A percentile compares a stretch with the other conserved stretches of the same genome.
These are phyloP conservation scores for Exophiala phaeomuriformis DNA, from an alignment of 2,329 filamentous ascomycete genomes.

Conservation along the genomic window DNA sequence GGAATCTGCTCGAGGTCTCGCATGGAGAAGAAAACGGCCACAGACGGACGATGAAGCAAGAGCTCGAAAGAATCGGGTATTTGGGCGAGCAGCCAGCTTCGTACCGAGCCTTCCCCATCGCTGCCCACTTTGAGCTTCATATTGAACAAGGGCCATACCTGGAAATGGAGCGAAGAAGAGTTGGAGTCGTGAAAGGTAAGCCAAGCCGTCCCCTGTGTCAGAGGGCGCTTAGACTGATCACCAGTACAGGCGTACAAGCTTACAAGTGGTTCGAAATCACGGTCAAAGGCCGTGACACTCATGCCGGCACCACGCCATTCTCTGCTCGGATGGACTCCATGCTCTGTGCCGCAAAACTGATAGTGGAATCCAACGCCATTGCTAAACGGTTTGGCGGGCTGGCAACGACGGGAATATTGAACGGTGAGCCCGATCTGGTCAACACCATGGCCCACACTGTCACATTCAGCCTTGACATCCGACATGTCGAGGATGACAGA, in stretches of 20 bases:
- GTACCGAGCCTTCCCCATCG: conserved; percentile 57
- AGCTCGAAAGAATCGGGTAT: conserved; percentile 66
- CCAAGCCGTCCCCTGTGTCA: too few species aligned
- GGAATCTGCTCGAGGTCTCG: conserved; percentile 55
- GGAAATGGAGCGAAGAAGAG: conserved; percentile 56
- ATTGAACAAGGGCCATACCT: conserved; percentile 79
- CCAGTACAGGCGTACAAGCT: conserved; percentile 53
- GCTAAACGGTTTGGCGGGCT: conserved; percentile 57
- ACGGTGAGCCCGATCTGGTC: conserved; percentile 57
- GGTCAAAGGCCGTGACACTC: conserved; percentile 60
- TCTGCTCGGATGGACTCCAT: conserved; percentile 61
- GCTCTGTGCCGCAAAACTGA: conserved; percentile 61
- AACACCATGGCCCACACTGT: conserved; percentile 47
- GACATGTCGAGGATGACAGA: conserved; percentile 21
- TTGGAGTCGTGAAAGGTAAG: conserved; percentile 58
- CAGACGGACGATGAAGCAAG: conserved; percentile 52
- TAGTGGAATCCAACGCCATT: conserved; percentile 58
- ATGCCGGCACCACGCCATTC: conserved; percentile 69
- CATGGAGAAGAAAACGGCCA: conserved; percentile 31
- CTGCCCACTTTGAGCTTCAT: conserved; percentile 75
- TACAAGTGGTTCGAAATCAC: conserved; percentile 68
- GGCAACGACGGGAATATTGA: conserved; percentile 64
- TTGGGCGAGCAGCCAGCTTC: conserved; percentile 53
- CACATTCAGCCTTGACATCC: conserved; percentile 25
- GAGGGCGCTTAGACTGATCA: not conserved